Percentiles rank a stretch among this genome's conserved stretches.
Evolutionary conservation across 108 stramenopile species (phyloP).

Genomic region (Bacterosira constricta): DNA sequence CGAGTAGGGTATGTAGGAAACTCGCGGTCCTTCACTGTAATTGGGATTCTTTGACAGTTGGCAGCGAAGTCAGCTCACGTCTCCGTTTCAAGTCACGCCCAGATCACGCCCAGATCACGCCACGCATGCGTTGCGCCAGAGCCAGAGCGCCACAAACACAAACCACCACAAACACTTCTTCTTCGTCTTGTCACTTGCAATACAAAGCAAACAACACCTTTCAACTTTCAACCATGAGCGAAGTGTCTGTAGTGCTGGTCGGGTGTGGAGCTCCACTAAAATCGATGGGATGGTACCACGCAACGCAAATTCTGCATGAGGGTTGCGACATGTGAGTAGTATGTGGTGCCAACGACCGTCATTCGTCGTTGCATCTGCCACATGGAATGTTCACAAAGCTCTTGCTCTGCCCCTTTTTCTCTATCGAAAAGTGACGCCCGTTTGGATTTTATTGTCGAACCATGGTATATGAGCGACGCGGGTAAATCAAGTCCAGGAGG

Average conservation of each 20-base stretch:
- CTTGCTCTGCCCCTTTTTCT: neutral
- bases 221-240: constrained; percentile 27
- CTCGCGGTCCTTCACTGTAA: no score
- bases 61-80: no score
- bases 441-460: constrained; percentile 67
- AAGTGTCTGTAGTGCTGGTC: constrained; percentile 49
- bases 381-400: no score
- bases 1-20: no score
- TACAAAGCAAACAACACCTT: no score
- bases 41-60: no score
- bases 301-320: constrained; percentile 70
- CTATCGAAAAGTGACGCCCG: constrained; percentile 18
- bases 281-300: constrained; percentile 90
- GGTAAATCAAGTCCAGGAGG: constrained; percentile 47
- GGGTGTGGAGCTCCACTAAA: constrained; percentile 58
- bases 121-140: no score
- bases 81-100: no score
- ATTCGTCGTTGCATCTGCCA: neutral
- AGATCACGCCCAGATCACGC: no score
- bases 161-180: no score
- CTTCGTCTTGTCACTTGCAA: no score
- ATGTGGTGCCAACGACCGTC: neutral
- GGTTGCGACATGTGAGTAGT: constrained; percentile 35
- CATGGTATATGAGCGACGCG: constrained; percentile 58
- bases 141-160: no score